These are phyloP conservation scores for Ogataea wickerhamii DNA, from an alignment of 805 yeast species.

Conservation along the genomic window DNA sequence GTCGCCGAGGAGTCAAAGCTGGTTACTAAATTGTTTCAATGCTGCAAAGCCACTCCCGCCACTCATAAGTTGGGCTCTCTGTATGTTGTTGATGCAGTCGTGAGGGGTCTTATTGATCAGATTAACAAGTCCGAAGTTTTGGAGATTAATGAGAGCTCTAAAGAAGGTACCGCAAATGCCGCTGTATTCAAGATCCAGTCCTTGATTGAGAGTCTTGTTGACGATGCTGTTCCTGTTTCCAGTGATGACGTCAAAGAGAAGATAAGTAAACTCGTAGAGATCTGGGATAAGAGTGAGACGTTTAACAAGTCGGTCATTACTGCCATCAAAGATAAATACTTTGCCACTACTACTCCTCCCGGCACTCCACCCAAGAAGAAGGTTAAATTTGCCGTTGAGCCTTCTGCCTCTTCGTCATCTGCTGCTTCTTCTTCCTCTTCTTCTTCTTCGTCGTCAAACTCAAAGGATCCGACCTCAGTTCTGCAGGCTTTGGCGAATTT, in stretches of 20 bases:
- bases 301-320: slow-evolving; percentile 58
- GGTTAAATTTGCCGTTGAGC: slow-evolving; percentile 27
- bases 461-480: slow-evolving; percentile 56
- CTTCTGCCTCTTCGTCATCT: slow-evolving; percentile 12
- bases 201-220: slow-evolving; percentile 59
- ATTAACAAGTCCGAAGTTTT: slow-evolving; percentile 59
- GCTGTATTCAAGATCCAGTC: slow-evolving; percentile 65
- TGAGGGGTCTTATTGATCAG: slow-evolving; percentile 71
- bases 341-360: slow-evolving; percentile 67
- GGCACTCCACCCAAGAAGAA: slow-evolving; percentile 53
- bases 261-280: slow-evolving; percentile 78
- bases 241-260: slow-evolving; percentile 61
- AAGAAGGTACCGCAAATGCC: slow-evolving; percentile 70
- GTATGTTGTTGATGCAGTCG: slow-evolving; percentile 89
- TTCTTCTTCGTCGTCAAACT: slow-evolving; percentile 25
- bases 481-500: slow-evolving; percentile 67
- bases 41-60: slow-evolving; percentile 69
- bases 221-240: slow-evolving; percentile 56
- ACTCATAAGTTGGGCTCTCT: slow-evolving; percentile 87
- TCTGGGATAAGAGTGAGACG: slow-evolving; percentile 86
- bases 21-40: slow-evolving; percentile 54
- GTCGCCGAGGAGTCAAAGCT: slow-evolving; percentile 48
- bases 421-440: too few species aligned
- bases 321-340: slow-evolving; percentile 55
- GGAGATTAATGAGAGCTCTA: slow-evolving; percentile 45